These are phyloP conservation scores for Penicillium aurantiogriseum DNA, from an alignment of 2,329 filamentous ascomycete species.

Conservation along the genomic window DNA sequence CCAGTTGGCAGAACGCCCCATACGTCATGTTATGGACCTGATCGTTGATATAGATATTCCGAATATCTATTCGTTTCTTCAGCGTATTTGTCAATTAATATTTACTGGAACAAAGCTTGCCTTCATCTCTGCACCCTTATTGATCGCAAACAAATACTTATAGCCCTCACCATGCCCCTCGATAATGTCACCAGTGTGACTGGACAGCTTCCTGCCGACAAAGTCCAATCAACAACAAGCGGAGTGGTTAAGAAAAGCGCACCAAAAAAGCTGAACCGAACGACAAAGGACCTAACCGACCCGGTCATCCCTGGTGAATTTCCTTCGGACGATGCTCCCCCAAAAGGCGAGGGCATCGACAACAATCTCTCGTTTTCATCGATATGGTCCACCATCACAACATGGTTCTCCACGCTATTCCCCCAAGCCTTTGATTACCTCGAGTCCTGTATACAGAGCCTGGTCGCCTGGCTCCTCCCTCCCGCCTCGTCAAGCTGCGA, in stretches of 20 bases:
- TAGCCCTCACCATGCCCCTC: conserved; percentile 24
- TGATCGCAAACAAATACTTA: not conserved
- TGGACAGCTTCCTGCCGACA: conserved; percentile 20
- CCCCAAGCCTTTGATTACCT: conserved; percentile 30
- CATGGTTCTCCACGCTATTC: conserved; percentile 21
- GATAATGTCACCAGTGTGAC: conserved; percentile 24
- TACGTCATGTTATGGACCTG: conserved; percentile 21
- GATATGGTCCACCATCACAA: conserved; percentile 15
- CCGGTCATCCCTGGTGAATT: conserved; percentile 28
- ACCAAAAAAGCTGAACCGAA: conserved; percentile 15
- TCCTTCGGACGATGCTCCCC: conserved; percentile 23
- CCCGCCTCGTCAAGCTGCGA: conserved; percentile 26
- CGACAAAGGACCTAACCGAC: conserved; percentile 22
- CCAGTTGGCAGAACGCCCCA: conserved; percentile 24
- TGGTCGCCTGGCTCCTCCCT: conserved; percentile 29
- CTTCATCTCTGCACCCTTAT: not conserved
- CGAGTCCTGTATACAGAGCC: conserved; percentile 24
- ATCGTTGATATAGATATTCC: conserved; percentile 13
- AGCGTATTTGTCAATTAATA: not conserved
- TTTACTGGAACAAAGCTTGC: not conserved
- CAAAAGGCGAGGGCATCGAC: conserved; percentile 12
- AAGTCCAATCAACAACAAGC: conserved; percentile 14
- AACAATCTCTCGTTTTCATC: conserved; percentile 20
- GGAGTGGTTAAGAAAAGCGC: conserved; percentile 17
- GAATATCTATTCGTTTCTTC: not conserved